Percentiles rank a stretch among this genome's conserved stretches.
phyloP scores from a whole-genome alignment of 331 rosid genomes.

The Arachis monticola region DNA sequence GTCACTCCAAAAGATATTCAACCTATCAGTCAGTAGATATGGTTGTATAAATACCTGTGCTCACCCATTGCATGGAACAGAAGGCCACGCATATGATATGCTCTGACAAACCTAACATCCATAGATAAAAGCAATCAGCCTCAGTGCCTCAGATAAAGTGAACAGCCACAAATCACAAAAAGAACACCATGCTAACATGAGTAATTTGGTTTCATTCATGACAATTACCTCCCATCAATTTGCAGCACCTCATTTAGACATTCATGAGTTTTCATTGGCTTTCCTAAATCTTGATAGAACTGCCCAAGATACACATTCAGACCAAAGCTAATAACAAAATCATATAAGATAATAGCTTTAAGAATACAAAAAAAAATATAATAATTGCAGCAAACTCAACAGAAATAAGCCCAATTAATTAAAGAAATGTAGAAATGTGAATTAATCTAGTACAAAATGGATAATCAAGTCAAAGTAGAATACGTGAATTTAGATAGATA shows the following conservation, averaged over 20 bases:
- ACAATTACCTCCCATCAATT: slow-evolving; percentile 69
- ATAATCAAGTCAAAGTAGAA: not conserved
- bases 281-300: slow-evolving; percentile 88
- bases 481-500: slow-evolving; percentile 8
- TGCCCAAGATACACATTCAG: slow-evolving; percentile 48
- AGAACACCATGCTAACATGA: slow-evolving; percentile 14
- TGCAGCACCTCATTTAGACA: slow-evolving; percentile 67
- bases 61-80: slow-evolving; percentile 86
- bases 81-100: slow-evolving; percentile 80
- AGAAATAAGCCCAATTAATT: slow-evolving; percentile 28
- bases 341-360: slow-evolving; percentile 22
- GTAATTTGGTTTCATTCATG: slow-evolving; percentile 26
- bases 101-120: slow-evolving; percentile 76
- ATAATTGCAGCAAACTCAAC: slow-evolving; percentile 19
- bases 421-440: slow-evolving; percentile 2
- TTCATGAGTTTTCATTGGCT: slow-evolving; percentile 64
- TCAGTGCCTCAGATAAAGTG: not conserved
- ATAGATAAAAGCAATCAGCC: slow-evolving; percentile 29
- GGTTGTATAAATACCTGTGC: slow-evolving; percentile 61
- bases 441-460: slow-evolving; percentile 37
- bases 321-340: slow-evolving; percentile 6
- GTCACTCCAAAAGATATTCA: slow-evolving; percentile 29
- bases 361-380: not conserved
- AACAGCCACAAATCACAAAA: slow-evolving; percentile 4
- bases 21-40: slow-evolving; percentile 30